Conservation (phyloP, 108 stramenopile genomes). For the Nitzschia palea region DNA sequence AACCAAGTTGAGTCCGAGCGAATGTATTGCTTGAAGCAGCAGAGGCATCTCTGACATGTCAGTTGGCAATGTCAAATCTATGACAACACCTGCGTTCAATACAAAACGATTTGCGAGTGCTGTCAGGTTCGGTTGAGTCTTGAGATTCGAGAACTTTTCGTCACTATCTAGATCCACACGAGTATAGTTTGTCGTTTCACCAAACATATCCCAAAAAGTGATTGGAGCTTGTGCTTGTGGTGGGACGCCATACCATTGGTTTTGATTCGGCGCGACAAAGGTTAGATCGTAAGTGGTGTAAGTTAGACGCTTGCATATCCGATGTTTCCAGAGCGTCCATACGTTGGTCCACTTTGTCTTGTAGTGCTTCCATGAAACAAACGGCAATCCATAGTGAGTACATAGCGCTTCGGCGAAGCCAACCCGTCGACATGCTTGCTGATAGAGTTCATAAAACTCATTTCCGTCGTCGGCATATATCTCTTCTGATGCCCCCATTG, state of each 20-base stretch:
- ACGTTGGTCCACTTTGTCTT: slow-evolving; percentile 12
- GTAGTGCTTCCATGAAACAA: slow-evolving; percentile 11
- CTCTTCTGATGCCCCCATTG: slow-evolving; percentile 35
- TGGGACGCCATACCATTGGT: neutral
- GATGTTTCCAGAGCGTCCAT: slow-evolving; percentile 20
- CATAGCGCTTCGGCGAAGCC: slow-evolving; percentile 16
- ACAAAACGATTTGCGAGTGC: neutral
- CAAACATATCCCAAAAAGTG: neutral
- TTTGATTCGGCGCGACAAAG: neutral
- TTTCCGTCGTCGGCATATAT: slow-evolving; percentile 10
- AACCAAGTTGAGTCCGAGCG: slow-evolving; percentile 28
- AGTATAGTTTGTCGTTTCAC: neutral
- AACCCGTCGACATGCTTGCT: slow-evolving; percentile 1
- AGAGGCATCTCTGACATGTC: neutral
- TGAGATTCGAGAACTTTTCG: neutral
- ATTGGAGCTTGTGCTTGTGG: neutral
- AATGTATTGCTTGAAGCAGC: neutral
- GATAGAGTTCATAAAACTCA: slow-evolving; percentile 8
- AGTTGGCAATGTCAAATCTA: slow-evolving; percentile 12
- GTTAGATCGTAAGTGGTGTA: neutral
- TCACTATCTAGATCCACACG: neutral
- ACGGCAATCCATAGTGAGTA: slow-evolving; percentile 13
- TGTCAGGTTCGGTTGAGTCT: neutral
- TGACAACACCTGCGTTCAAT: slow-evolving; percentile 14
- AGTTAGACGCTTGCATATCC: slow-evolving; percentile 15